Evolutionary conservation across 1,284 basidiomycete species (phyloP).

Genomic region (Rhodotorula sp.): DNA sequence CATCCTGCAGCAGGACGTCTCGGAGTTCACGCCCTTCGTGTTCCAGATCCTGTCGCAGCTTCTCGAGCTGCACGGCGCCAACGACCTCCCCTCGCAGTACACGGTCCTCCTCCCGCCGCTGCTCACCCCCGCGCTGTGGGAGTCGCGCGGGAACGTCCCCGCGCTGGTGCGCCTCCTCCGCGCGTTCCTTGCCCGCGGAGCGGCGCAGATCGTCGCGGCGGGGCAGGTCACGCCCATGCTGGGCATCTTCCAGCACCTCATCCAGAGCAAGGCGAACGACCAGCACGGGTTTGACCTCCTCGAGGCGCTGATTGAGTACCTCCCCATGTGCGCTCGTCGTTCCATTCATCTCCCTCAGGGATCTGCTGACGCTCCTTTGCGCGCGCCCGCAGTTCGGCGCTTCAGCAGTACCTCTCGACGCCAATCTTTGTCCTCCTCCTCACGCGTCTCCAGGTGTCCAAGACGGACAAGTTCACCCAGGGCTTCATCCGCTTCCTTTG

Average conservation of each 20-base stretch:
- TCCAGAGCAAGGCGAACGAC: slow-evolving; percentile 87
- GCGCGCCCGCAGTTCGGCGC: slow-evolving; percentile 57
- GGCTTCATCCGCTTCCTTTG: slow-evolving; percentile 78
- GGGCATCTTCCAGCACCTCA: slow-evolving; percentile 83
- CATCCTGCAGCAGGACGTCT: slow-evolving; percentile 88
- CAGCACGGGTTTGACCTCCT: slow-evolving; percentile 87
- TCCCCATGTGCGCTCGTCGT: slow-evolving; percentile 67
- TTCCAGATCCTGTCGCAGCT: slow-evolving; percentile 97
- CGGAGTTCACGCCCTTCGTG: slow-evolving; percentile 95
- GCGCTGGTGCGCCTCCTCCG: slow-evolving; percentile 86
- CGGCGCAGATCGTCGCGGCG: slow-evolving; percentile 66
- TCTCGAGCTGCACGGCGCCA: slow-evolving; percentile 73
- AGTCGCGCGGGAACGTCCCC: slow-evolving; percentile 92
- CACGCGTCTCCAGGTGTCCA: slow-evolving; percentile 80
- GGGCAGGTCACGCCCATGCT: slow-evolving; percentile 78
- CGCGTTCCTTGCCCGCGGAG: slow-evolving; percentile 77
- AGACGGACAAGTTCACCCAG: slow-evolving; percentile 86
- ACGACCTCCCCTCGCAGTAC: slow-evolving; percentile 71
- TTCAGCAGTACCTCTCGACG: slow-evolving; percentile 74
- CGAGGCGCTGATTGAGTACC: slow-evolving; percentile 70
- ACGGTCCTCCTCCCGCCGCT: slow-evolving; percentile 77
- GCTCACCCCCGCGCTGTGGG: slow-evolving; percentile 85
- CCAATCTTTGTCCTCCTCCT: slow-evolving; percentile 75
- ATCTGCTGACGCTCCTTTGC: background rate
- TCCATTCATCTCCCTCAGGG: background rate